Evolutionary conservation across 1,284 basidiomycete genomes (phyloP), one percentile per base, ranked within the genome.

Genomic region (Rhodotorula sp.): DNA sequence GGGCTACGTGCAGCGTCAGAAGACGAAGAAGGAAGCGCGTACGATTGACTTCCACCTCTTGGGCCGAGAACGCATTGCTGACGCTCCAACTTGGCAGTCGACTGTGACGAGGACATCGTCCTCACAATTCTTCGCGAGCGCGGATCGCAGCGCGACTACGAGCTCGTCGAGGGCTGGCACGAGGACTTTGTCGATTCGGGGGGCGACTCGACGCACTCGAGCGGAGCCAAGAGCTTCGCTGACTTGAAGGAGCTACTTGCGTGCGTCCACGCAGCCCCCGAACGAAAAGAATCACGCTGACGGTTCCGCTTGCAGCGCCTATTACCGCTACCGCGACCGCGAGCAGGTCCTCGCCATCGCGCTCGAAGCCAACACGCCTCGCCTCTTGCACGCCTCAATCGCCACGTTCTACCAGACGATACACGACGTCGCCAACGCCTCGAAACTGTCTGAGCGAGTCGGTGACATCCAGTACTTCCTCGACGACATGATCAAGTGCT

Each of bases 381-480:
- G 58, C 29, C 32, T 71, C 2, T 55, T 75, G 24, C 64, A 71
- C 32, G 59, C 62, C 15, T 54, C 59, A 17, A 72, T 75, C 55
- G 62, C 74, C 2, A 62, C 70, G 30, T 75, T 74, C 32, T 75
- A 75, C 69, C 47, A 62, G 46, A 64, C 74, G 51, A 74, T 75
- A 34, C 70, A 72, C 61, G 64, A 64, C 34, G 64, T 75, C 44
- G 74, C 74, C 30, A 67, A 75, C 49, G 73, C 70, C 4, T 62
- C 64, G 6, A 66, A 68, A 7, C 67, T 75, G 51, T 52, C 63
- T 4, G 72, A 60, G 10, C 69, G 74, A 17, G 64, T 75, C 6
- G 74, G 61, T 15, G 74, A 74, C 44, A 20, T 74, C 7, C 74
- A 75, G 49, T 68, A 64, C 11, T 75, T 75, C 70, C 32, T 75